Evolutionary conservation across 371 early-diverging fungal species (phyloP).

Genomic region (Rhizopus sp.): DNA sequence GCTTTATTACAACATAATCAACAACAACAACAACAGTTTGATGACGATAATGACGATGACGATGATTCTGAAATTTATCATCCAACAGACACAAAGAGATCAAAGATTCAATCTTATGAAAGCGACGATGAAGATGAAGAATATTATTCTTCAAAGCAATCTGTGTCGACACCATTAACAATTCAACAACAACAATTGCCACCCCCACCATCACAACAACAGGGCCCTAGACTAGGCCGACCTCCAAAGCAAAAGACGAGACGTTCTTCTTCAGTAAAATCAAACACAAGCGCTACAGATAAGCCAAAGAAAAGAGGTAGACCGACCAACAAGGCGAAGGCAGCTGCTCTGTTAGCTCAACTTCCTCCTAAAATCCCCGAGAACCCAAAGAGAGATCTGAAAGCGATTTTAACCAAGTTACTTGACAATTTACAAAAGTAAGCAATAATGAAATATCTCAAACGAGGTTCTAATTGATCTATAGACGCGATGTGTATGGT

Average conservation of each 20-base stretch:
- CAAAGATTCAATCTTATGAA: background rate
- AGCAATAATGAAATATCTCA: background rate
- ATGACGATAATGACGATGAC: slow-evolving; percentile 7
- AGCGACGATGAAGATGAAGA: slow-evolving; percentile 1
- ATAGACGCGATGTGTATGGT: slow-evolving; percentile 64
- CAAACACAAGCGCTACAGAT: slow-evolving; percentile 11
- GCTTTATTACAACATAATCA: slow-evolving; percentile 20
- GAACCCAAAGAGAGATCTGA: slow-evolving; percentile 44
- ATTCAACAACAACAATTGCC: background rate
- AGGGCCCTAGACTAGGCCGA: slow-evolving; percentile 4
- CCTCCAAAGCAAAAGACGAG: slow-evolving; percentile 17
- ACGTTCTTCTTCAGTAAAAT: slow-evolving; percentile 18
- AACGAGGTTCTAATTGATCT: background rate
- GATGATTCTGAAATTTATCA: slow-evolving; percentile 16
- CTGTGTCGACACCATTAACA: background rate
- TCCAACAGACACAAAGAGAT: slow-evolving; percentile 21
- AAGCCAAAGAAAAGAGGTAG: slow-evolving; percentile 51
- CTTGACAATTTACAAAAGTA: slow-evolving; percentile 60
- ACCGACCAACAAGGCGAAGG: slow-evolving; percentile 32
- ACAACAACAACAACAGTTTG: background rate
- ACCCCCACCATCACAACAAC: background rate
- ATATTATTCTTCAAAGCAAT: background rate
- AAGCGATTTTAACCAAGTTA: slow-evolving; percentile 45
- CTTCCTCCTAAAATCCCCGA: slow-evolving; percentile 29
- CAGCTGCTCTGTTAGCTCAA: slow-evolving; percentile 22